Base-by-base conservation (phyloP, 208 protist species). In the Novymonas esmeraldas region DNA sequence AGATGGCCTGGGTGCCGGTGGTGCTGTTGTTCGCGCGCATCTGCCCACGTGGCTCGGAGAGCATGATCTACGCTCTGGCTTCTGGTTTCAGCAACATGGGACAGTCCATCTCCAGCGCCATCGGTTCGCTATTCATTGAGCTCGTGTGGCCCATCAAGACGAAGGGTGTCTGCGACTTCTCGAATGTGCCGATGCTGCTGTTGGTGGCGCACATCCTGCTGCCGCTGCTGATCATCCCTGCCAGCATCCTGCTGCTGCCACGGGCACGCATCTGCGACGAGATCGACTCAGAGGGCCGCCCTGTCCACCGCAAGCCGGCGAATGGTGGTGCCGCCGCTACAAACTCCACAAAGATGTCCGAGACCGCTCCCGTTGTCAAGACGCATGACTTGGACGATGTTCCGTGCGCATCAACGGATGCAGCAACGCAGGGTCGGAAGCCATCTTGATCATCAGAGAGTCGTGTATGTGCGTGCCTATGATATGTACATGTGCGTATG, bases 31-130 rank as follows among this genome's bases (percentile, higher is more conserved):
- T 93, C 39, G 82, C 87, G 1, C 84, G 86, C 29, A 61, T 95
- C 13, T 94, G 87, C 66, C 89, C 87, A 2, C 69, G 70, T 16
- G 87, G 82, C 9, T 81, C 81, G 49, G 88, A 94, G 71, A 82
- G 73, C 39, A 92, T 83, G 56, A 71, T 93, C 44, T 92, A 81
- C 49, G 84, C 87, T 0, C 41, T 94, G 14, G 70, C 88, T 18
- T 77, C 89, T n/a, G 84, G 84, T 22, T 85, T 81, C 51, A 59
- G 80, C n/a, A 92, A 93, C 75, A 62, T 94, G 44, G 88, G 86
- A 6, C 45, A 36, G 52, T 64, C 65, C 22, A 78, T 86, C 38
- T 41, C 82, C 3, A 49, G 26, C 41, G 78, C 74, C 2, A 71
- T 87, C 42, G 87, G 79, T 11, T 76, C 79, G n/a, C 14, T 85